Evolutionary conservation across 331 rosid species (phyloP).

Genomic region (Pyrus hybrid): DNA sequence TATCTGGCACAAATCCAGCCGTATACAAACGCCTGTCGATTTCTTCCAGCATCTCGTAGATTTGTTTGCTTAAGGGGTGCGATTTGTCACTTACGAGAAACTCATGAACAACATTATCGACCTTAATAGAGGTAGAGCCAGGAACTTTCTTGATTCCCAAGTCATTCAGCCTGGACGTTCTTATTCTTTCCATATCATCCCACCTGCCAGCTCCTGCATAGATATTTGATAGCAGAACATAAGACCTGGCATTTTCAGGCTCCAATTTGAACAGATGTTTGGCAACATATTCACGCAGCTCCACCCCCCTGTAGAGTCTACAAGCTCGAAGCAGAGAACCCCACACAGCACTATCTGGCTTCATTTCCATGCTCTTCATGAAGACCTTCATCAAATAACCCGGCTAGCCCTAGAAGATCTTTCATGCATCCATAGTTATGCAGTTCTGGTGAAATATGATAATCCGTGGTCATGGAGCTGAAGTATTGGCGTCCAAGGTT

Average conservation of each 20-base stretch:
- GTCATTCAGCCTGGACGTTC: slow-evolving; percentile 53
- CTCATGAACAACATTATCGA: slow-evolving; percentile 71
- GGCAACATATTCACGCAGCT: slow-evolving; percentile 58
- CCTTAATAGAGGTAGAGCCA: slow-evolving; percentile 68
- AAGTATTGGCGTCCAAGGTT: slow-evolving; percentile 55
- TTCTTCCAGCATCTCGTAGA: slow-evolving; percentile 53
- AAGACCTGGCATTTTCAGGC: slow-evolving; percentile 61
- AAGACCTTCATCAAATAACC: slow-evolving; percentile 54
- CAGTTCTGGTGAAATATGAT: slow-evolving; percentile 44
- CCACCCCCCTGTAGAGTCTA: slow-evolving; percentile 44
- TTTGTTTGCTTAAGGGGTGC: slow-evolving; percentile 45
- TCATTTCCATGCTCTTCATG: slow-evolving; percentile 52
- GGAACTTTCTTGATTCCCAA: slow-evolving; percentile 81
- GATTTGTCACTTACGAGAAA: slow-evolving; percentile 70
- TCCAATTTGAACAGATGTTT: slow-evolving; percentile 51
- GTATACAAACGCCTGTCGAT: slow-evolving; percentile 47
- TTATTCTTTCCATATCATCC: slow-evolving; percentile 74
- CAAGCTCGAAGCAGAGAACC: slow-evolving; percentile 83
- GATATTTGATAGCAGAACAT: slow-evolving; percentile 69
- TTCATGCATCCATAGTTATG: slow-evolving; percentile 81
- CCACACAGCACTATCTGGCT: slow-evolving; percentile 83
- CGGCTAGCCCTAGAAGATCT: slow-evolving; percentile 61
- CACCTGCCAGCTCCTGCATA: slow-evolving; percentile 67
- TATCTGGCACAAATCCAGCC: slow-evolving; percentile 58
- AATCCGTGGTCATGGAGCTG: slow-evolving; percentile 43